Evolutionary conservation across 2,329 filamentous ascomycete genomes (phyloP).

Genomic region (Monilinia fructicola): DNA sequence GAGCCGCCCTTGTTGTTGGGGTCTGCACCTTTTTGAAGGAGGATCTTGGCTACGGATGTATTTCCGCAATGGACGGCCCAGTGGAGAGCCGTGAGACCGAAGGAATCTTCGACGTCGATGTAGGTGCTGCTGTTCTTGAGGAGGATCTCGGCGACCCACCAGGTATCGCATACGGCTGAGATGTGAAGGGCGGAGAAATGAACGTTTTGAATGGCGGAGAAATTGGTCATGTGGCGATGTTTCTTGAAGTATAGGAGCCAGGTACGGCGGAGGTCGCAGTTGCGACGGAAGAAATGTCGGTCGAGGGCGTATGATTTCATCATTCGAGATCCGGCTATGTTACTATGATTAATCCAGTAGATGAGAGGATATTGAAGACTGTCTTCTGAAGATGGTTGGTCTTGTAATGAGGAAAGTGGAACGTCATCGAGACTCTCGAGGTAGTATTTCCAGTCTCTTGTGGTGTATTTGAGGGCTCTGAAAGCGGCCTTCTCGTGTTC

Average conservation of each 20-base stretch:
- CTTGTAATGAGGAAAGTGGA: conserved; percentile 21
- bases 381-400: conserved; percentile 23
- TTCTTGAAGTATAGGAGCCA: conserved; percentile 25
- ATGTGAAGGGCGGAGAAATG: conserved; percentile 24
- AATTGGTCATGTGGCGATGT: conserved; percentile 24
- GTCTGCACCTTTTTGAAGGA: conserved; percentile 19
- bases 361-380: conserved; percentile 24
- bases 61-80: conserved; percentile 23
- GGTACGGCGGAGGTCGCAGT: conserved; percentile 20
- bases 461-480: conserved; percentile 22
- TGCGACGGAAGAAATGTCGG: conserved; percentile 21
- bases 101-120: conserved; percentile 22
- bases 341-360: conserved; percentile 24
- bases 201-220: conserved; percentile 23
- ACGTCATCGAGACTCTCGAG: conserved; percentile 23
- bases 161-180: conserved; percentile 20
- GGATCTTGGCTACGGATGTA: conserved; percentile 10
- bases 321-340: conserved; percentile 20
- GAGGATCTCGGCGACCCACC: conserved; percentile 22
- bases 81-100: conserved; percentile 20
- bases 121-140: conserved; percentile 20
- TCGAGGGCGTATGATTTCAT: conserved; percentile 21
- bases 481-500: conserved; percentile 23
- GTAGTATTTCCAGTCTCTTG: conserved; percentile 23
- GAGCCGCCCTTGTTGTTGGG: conserved; percentile 20